Base-by-base conservation (phyloP, 1,284 basidiomycete genomes). In the Cystobasidium slooffiae region DNA sequence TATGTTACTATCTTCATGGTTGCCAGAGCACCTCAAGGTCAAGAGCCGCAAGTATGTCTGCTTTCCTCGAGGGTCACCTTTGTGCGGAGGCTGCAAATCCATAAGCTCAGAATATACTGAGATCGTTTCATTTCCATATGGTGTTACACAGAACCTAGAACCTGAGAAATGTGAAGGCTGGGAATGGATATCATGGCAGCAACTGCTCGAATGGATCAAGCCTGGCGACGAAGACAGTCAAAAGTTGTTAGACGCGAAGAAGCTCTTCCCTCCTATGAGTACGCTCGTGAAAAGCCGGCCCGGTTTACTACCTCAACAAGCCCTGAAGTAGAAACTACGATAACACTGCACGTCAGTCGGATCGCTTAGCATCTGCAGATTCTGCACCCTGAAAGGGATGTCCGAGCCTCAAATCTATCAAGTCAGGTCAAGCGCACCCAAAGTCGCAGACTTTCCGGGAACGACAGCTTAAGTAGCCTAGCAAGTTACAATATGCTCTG, bases 1-100 rank as follows among this genome's bases (percentile, higher is more conserved):
- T 82, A 82, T 61, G 77, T 82, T 51, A 82, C 81, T 37, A 77
- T 82, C 43, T 82, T 81, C 59, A 77, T 81, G 75, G 78, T 72
- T 22, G 78, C 76, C 22, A 73, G 64, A 18, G 76, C 78, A 18
- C 39, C 47, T 1, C n/a, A 69, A 18, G 66, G 49, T 47, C 75
- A 56, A 24, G 43, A 58, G 59, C 76, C 52, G 20, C 55, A 55
- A 61, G 53, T 66, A 24, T 6, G 61, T 63, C 12, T 14, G 31
- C 10, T 22, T 12, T 5, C 3, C 12, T 20, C 14, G 53, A 12
- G 22, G 1, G 1, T 7, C 22, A 37, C 46, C 53, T 56, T 18
- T 20, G 14, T 3, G 12, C 20, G 16, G 10, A 10, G 20, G 6
- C 18, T 53, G 12, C 8, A 37, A 3, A 9, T 44, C 2, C 44